Base-by-base conservation (phyloP, 2,329 filamentous ascomycete species). In the Pseudogymnoascus sp. region DNA sequence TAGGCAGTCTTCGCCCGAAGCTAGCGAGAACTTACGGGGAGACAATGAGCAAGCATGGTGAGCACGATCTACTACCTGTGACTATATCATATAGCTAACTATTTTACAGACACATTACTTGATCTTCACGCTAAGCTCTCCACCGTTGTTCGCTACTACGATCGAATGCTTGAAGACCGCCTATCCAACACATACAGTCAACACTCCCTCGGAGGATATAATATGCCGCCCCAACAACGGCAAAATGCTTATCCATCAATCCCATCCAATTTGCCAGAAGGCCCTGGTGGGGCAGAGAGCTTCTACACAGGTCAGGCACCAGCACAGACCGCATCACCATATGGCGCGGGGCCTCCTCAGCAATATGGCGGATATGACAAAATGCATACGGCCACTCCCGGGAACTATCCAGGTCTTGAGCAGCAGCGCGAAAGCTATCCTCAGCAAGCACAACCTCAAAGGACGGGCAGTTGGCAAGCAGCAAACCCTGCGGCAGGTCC, bases 31-130 rank as follows among this genome's bases (percentile, higher is more conserved):
- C 93, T 0, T 97, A 97, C 73, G 95, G 95, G 63, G 95, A 99
- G 78, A 97, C 95, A 0, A 97, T 99, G 95, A 97, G 95, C 84
- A 99, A 99, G 76, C 95, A 97, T 75, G 93, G 91, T 91, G 28
- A 9, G n/a, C 9, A 3, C 9, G 5, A 40, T 25, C 46, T 62
- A 37, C 37, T 14, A 56, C n/a, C 34, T 34, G 25, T 34, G 14
- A 31, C 34, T 7, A 42, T 53, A 18, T 21, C 21, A 34, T n/a
- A 31, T 28, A 63, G 16, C 37, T 62, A 61, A 28, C 76, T 82
- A 71, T 82, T 67, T 11, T 5, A 21, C 66, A 95, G 93, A 99
- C 74, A 95, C 93, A 0, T 82, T 99, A 8, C 84, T 97, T 23
- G 95, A 99, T 74, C 80, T 99, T 0, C 95, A 99, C 73, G 90